phyloP scores from a whole-genome alignment of 345 rosid species.

The Lepidium didymum region DNA sequence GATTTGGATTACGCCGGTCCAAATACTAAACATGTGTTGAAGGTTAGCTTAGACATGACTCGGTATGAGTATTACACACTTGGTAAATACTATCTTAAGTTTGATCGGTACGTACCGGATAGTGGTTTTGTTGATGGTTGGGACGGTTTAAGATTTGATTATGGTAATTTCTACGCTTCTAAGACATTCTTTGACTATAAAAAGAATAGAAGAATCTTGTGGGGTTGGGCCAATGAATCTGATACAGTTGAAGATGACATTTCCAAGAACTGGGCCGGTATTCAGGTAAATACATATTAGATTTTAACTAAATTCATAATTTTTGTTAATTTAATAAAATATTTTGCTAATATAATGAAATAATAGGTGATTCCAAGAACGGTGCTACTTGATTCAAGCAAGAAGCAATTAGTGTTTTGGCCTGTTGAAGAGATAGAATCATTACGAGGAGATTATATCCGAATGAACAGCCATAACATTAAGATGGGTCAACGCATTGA shows the following conservation, averaged over 20 bases:
- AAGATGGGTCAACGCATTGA: conserved; percentile 38
- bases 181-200: conserved; percentile 61
- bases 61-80: conserved; percentile 72
- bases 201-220: conserved; percentile 49
- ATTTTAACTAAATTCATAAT: not conserved
- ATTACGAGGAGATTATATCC: conserved; percentile 31
- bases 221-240: conserved; percentile 91
- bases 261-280: conserved; percentile 73
- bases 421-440: conserved; percentile 61
- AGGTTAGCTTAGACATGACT: conserved; percentile 69
- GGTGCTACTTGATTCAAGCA: conserved; percentile 47
- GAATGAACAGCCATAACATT: conserved; percentile 30
- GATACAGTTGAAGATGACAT: conserved; percentile 35
- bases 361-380: conserved; percentile 56
- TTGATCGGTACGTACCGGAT: conserved; percentile 57
- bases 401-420: conserved; percentile 66
- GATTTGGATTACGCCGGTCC: conserved; percentile 30
- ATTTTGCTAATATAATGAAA: not conserved
- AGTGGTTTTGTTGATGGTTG: conserved; percentile 50
- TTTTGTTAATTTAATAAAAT: not conserved
- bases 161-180: conserved; percentile 84
- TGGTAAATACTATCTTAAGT: conserved; percentile 37
- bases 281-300: conserved; percentile 41
- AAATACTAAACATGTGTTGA: conserved; percentile 46
- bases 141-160: conserved; percentile 68